Conservation (phyloP, 2,329 filamentous ascomycete species). For the Stromatinia cepivora region DNA sequence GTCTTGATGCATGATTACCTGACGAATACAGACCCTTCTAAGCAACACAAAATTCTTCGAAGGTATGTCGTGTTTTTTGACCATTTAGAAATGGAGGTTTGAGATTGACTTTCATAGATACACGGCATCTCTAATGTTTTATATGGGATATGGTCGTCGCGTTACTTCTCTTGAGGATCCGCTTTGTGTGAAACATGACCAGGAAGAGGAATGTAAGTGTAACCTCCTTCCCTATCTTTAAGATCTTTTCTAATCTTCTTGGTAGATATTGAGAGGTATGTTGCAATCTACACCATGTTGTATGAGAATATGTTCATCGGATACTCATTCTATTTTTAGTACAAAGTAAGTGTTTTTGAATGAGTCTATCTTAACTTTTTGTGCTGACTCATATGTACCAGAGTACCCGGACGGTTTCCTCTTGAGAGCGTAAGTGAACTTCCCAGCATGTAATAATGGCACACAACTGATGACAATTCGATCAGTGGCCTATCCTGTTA, state of each 20-base stretch:
- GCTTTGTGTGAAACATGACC: conserved; percentile 3
- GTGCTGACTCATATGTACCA: neutral
- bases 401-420: neutral
- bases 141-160: conserved; percentile 5
- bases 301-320: neutral
- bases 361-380: neutral
- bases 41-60: conserved; percentile 3
- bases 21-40: neutral
- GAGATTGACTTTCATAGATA: neutral
- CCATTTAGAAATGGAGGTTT: neutral
- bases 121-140: conserved; percentile 1
- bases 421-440: neutral
- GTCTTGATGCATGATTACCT: conserved; percentile 1
- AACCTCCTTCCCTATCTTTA: neutral
- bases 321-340: neutral
- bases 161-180: neutral
- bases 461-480: neutral
- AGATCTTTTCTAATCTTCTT: neutral
- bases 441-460: neutral
- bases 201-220: conserved; percentile 6
- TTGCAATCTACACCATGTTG: neutral
- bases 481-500: neutral
- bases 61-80: neutral
- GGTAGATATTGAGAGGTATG: neutral
- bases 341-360: conserved; percentile 4